Evolutionary conservation across 2,329 filamentous ascomycete species (phyloP).

Genomic region (Cercospora brassicicola): DNA sequence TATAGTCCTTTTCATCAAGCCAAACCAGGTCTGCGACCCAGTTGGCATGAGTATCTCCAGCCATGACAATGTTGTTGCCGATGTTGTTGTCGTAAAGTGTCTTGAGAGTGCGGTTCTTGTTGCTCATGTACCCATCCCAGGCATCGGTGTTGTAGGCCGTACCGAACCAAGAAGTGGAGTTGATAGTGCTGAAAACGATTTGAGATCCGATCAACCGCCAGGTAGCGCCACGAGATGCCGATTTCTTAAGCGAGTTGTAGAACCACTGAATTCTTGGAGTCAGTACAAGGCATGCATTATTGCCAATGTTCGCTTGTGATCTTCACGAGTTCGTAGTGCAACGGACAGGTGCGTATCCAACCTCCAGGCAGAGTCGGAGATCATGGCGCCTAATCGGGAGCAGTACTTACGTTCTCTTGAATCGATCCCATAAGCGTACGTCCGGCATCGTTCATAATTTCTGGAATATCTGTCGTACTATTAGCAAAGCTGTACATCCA

Average conservation of each 20-base stretch:
- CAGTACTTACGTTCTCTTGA: slow-evolving; percentile 26
- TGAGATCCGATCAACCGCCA: slow-evolving; percentile 72
- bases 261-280: slow-evolving; percentile 43
- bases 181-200: slow-evolving; percentile 62
- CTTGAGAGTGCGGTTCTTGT: slow-evolving; percentile 67
- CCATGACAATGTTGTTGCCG: slow-evolving; percentile 68
- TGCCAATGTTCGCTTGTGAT: too few species aligned
- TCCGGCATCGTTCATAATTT: slow-evolving; percentile 35
- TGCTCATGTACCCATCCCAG: slow-evolving; percentile 66
- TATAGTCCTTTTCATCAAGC: slow-evolving; percentile 43
- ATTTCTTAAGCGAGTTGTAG: slow-evolving; percentile 47
- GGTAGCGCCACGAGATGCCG: slow-evolving; percentile 59
- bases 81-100: slow-evolving; percentile 63
- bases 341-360: too few species aligned
- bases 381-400: too few species aligned
- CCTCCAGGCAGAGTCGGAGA: too few species aligned
- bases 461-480: slow-evolving; percentile 10
- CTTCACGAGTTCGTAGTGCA: too few species aligned
- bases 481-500: slow-evolving; percentile 7
- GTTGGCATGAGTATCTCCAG: slow-evolving; percentile 67
- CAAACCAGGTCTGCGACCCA: slow-evolving; percentile 52
- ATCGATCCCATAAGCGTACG: slow-evolving; percentile 32
- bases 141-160: slow-evolving; percentile 54
- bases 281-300: not conserved
- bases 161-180: slow-evolving; percentile 41